These are phyloP conservation scores for Trichoderma sp. DNA, from an alignment of 2,329 filamentous ascomycete genomes.

Conservation along the genomic window DNA sequence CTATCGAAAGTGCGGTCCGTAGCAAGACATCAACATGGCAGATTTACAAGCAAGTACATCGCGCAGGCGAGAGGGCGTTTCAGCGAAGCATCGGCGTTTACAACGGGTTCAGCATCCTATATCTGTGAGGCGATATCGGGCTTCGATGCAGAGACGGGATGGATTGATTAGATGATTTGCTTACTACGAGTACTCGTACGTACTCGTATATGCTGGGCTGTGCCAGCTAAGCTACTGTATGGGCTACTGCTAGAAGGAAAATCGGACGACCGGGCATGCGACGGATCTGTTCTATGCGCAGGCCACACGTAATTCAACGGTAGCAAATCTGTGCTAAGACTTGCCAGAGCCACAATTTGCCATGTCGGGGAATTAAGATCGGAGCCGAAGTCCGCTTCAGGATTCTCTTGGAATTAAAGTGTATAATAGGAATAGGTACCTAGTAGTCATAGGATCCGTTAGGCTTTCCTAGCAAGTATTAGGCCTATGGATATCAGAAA, in stretches of 20 bases:
- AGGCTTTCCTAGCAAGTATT: background rate
- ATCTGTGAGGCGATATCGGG: background rate
- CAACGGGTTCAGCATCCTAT: background rate
- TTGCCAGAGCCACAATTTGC: background rate
- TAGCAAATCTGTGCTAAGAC: background rate
- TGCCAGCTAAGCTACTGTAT: background rate
- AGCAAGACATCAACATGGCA: background rate
- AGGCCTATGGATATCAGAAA: background rate
- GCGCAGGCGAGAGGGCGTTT: background rate
- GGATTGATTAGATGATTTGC: background rate
- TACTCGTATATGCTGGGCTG: background rate
- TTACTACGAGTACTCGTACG: background rate
- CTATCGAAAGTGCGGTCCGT: background rate
- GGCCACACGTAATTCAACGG: background rate
- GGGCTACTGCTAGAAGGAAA: background rate
- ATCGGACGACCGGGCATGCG: slow-evolving; percentile 12
- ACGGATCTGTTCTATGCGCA: slow-evolving; percentile 9
- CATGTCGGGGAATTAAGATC: slow-evolving; percentile 15
- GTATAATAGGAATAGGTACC: background rate
- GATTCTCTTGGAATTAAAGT: background rate
- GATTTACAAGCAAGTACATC: background rate
- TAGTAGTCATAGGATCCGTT: background rate
- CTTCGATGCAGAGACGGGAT: background rate
- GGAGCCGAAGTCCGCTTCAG: background rate
- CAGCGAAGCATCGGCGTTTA: background rate